Evolutionary conservation across 768 basidiomycete genomes (phyloP).

Genomic region (Kwoniella sp.): DNA sequence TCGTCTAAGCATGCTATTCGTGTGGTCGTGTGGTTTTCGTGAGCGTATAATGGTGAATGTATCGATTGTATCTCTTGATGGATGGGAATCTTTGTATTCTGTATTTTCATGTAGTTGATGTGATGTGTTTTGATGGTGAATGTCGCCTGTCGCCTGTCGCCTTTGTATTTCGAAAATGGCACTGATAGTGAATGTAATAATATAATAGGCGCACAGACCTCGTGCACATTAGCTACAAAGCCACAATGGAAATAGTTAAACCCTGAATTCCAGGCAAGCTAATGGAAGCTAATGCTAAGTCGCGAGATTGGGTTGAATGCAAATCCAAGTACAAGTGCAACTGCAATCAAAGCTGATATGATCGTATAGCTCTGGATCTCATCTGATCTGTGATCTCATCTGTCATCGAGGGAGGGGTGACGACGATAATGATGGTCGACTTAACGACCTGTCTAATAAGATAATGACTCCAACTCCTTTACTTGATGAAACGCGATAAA

Average conservation of each 20-base stretch:
- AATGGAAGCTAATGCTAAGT: too few relatives aligned
- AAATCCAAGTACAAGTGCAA: too few relatives aligned
- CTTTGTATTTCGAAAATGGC: conserved; percentile 1
- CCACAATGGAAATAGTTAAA: too few relatives aligned
- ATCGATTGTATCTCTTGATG: too few relatives aligned
- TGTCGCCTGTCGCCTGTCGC: too few relatives aligned
- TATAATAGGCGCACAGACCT: background rate
- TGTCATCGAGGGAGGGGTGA: too few relatives aligned
- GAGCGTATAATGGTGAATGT: background rate
- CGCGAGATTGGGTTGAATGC: too few relatives aligned
- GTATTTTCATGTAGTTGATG: background rate
- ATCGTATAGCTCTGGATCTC: too few relatives aligned
- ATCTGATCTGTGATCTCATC: too few relatives aligned
- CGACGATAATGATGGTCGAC: background rate
- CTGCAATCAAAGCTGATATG: too few relatives aligned
- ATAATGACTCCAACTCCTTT: background rate
- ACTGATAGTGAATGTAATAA: background rate
- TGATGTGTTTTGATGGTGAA: conserved; percentile 5
- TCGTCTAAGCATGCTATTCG: conserved; percentile 4
- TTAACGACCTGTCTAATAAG: background rate
- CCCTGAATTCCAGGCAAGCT: too few relatives aligned
- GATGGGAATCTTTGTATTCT: too few relatives aligned
- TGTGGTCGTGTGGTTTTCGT: conserved; percentile 6
- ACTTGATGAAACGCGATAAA: conserved; percentile 2
- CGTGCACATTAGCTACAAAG: background rate